These are phyloP conservation scores for Filosporella fistucella DNA, from an alignment of 495 filamentous ascomycete species.

Conservation along the genomic window DNA sequence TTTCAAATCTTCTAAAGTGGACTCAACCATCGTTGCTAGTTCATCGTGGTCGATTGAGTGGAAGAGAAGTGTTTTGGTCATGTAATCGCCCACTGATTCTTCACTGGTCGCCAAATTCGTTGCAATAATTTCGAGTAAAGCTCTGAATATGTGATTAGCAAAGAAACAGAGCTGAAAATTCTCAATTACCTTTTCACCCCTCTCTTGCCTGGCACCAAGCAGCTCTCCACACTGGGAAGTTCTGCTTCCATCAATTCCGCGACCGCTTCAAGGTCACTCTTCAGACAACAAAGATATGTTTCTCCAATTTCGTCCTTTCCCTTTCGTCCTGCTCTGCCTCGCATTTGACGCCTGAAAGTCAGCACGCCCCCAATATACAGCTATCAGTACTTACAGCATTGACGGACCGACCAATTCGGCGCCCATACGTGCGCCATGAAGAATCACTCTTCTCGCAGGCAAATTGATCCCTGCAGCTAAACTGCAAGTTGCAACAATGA, in stretches of 20 bases:
- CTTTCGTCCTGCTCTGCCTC: slow-evolving; percentile 77
- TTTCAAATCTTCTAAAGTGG: slow-evolving; percentile 48
- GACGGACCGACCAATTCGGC: slow-evolving; percentile 71
- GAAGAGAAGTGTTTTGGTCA: slow-evolving; percentile 63
- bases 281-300: slow-evolving; percentile 73
- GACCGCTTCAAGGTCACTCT: slow-evolving; percentile 64
- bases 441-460: slow-evolving; percentile 69
- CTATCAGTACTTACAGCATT: slow-evolving; percentile 51
- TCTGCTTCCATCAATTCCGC: slow-evolving; percentile 69
- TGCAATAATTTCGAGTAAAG: slow-evolving; percentile 70
- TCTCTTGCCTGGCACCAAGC: slow-evolving; percentile 61
- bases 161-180: not conserved
- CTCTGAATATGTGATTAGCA: slow-evolving; percentile 34
- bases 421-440: slow-evolving; percentile 75
- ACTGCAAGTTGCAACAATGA: slow-evolving; percentile 77
- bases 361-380: not conserved
- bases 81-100: slow-evolving; percentile 66
- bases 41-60: slow-evolving; percentile 37
- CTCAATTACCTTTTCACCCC: slow-evolving; percentile 57
- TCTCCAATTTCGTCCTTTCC: slow-evolving; percentile 79
- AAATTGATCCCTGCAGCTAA: slow-evolving; percentile 84
- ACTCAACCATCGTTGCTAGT: slow-evolving; percentile 49
- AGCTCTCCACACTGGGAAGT: slow-evolving; percentile 66
- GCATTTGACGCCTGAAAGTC: slow-evolving; percentile 65
- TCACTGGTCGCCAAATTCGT: slow-evolving; percentile 65